Evolutionary conservation across 2,329 filamentous ascomycete species (phyloP).

Genomic region (Onygena corvina): DNA sequence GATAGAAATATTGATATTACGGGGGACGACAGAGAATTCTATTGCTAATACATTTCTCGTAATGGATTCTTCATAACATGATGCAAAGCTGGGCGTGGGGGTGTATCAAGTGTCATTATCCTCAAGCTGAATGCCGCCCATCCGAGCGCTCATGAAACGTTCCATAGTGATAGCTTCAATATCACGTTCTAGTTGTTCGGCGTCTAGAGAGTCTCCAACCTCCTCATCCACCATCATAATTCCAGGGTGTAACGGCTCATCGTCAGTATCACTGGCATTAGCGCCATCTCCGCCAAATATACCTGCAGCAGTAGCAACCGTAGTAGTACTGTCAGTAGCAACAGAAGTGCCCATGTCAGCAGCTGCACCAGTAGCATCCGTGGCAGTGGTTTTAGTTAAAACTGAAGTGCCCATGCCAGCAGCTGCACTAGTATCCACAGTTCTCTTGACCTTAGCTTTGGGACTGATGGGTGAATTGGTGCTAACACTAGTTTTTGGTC

Average conservation of each 20-base stretch:
- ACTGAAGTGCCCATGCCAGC: no score
- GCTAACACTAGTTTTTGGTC: neutral
- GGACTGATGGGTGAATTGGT: neutral
- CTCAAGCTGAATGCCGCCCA: slow-evolving; percentile 14
- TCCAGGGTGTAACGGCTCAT: neutral
- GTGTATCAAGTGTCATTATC: slow-evolving; percentile 4
- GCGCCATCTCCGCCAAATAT: neutral
- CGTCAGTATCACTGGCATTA: neutral
- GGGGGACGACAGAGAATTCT: neutral
- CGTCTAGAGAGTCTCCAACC: neutral
- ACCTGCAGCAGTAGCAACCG: neutral
- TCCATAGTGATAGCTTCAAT: slow-evolving; percentile 24
- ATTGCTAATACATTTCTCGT: neutral
- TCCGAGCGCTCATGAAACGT: slow-evolving; percentile 17
- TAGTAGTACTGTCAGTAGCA: neutral
- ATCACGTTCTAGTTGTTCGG: slow-evolving; percentile 21
- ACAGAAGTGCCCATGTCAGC: neutral
- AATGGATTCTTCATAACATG: no score
- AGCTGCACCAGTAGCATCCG: neutral
- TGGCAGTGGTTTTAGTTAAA: neutral
- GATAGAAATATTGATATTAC: neutral
- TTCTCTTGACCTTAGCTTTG: neutral
- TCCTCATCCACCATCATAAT: slow-evolving; percentile 4
- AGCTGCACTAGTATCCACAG: neutral
- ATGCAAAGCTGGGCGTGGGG: no score